Evolutionary conservation across 2,329 filamentous ascomycete species (phyloP).

Genomic region (Botrytis paeoniae): DNA sequence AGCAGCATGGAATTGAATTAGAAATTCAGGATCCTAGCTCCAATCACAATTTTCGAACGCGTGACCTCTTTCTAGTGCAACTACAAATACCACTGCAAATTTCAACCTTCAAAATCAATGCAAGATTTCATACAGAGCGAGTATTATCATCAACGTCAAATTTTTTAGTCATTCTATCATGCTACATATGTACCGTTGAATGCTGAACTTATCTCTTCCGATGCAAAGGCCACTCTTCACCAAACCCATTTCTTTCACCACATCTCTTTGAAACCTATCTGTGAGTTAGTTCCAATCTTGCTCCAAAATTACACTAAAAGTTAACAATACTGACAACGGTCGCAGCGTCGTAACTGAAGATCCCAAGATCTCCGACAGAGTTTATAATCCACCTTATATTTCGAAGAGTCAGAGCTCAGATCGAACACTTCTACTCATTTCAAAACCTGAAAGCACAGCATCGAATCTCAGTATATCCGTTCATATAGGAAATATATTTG

Average conservation of each 20-base stretch:
- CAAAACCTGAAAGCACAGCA: accelerated
- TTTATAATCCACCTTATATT: background rate
- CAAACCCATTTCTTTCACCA: background rate
- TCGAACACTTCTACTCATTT: background rate
- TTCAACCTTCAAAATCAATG: background rate
- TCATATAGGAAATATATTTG: accelerated
- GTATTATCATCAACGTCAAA: background rate
- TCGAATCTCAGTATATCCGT: accelerated
- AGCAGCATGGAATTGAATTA: background rate
- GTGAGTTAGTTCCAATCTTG: background rate
- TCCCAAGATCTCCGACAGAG: background rate
- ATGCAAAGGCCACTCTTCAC: background rate
- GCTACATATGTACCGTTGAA: accelerated
- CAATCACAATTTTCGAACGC: background rate
- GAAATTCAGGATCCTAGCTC: background rate
- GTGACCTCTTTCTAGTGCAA: background rate
- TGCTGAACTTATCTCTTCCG: background rate
- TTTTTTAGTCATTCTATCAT: background rate
- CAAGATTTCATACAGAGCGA: background rate
- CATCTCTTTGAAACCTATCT: background rate
- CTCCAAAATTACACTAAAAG: accelerated
- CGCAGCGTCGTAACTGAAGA: background rate
- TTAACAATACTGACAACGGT: background rate
- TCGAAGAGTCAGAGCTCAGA: background rate
- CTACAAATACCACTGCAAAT: background rate